Conservation (phyloP, 1,284 basidiomycete genomes). For the Tilletia walkeri region DNA sequence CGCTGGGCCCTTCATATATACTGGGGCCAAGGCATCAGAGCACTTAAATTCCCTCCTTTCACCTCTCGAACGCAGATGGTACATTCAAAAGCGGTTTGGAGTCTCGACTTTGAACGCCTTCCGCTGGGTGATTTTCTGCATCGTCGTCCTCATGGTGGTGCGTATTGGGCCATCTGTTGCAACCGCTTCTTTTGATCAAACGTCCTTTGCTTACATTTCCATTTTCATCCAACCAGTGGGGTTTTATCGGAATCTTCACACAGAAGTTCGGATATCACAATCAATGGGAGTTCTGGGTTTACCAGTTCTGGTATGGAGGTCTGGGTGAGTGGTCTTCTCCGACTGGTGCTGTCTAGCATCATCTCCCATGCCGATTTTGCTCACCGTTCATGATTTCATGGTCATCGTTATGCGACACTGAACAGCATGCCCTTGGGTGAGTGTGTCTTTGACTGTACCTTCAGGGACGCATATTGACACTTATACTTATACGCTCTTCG, state of each 20-base stretch:
- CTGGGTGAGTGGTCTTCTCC: background rate
- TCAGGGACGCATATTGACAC: background rate
- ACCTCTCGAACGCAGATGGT: slow-evolving; percentile 64
- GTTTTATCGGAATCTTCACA: slow-evolving; percentile 57
- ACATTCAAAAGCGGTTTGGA: slow-evolving; percentile 73
- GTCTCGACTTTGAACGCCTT: slow-evolving; percentile 67
- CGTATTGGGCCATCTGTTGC: slow-evolving; percentile 81
- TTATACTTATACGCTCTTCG: background rate
- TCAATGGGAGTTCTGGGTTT: slow-evolving; percentile 78
- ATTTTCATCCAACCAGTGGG: slow-evolving; percentile 26
- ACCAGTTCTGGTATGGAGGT: slow-evolving; percentile 72
- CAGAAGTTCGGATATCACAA: slow-evolving; percentile 61
- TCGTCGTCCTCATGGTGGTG: slow-evolving; percentile 73
- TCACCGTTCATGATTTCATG: too few relatives aligned
- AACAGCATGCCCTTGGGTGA: slow-evolving; percentile 69
- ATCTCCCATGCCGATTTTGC: too few relatives aligned
- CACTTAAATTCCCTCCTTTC: background rate
- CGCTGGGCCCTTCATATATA: background rate
- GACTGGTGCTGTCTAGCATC: slow-evolving; percentile 56
- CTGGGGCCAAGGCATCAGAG: background rate
- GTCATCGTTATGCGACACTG: too few relatives aligned
- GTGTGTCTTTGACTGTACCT: background rate
- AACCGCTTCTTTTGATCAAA: slow-evolving; percentile 68
- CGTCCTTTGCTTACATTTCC: background rate
- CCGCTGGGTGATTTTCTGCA: slow-evolving; percentile 71